Base-by-base conservation (phyloP, 148 eudicot genomes). In the Polygonum aviculare region DNA sequence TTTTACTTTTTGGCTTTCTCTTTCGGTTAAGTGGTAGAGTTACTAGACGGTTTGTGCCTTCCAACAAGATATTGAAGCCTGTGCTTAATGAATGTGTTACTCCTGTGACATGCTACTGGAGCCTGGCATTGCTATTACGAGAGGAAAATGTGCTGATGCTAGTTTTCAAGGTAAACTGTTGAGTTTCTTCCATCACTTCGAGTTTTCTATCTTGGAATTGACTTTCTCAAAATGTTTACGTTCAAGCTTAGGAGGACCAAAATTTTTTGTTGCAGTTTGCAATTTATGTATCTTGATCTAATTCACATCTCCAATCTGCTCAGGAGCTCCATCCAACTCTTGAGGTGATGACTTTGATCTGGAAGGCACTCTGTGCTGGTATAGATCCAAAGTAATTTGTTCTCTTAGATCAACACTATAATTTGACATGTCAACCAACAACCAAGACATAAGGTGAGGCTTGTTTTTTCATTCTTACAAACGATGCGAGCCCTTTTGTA, bases 21-120 rank as follows among this genome's bases (percentile, higher is more conserved):
- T 50, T 51, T 69, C 77, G 78, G 26, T 80, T 35, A 76, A 94
- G 98, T 85, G 96, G 97, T 80, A 87, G 83, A 80, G 86, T 75
- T 76, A 70, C 80, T 19, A 86, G 89, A 44, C 85, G 79, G 54
- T 94, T 94, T 86, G 86, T 92, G 47, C 96, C 98, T 12, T 77
- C 80, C 54, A 89, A 84, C 88, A 87, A 89, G 83, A 94, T 94
- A 73, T 77, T 94, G 87, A 92, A 88, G 82, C 90, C 97, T 70
- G 88, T 94, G 75, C 83, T 92, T 69, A 90, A 82, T 65, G 98
- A 94, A 83, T 92, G 94, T 77, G 94, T 94, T 70, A 94, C 97
- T 38, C 98, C 97, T 35, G 87, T 92, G 77, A 94, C 98, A 48
- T 94, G 98, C 80, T 94, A 87, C 79, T 92, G 98, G 98, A 88